Conservation (phyloP, 495 filamentous ascomycete species). For the Neurospora tetraspora region DNA sequence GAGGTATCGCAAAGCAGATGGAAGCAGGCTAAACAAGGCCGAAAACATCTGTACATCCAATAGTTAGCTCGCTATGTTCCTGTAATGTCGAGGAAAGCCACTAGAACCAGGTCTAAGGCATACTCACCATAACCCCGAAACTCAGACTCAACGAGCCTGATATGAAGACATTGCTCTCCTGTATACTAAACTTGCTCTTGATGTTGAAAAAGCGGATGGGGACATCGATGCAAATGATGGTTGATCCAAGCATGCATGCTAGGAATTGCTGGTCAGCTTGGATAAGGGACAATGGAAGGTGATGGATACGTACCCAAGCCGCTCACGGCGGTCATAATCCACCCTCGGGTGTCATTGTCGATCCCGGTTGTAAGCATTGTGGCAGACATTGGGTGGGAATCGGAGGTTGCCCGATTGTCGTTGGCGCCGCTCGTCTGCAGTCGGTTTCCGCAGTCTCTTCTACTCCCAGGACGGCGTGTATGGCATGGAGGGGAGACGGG, state of each 20-base stretch:
- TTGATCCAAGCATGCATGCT: constrained; percentile 76
- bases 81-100: not conserved
- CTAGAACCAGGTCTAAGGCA: not conserved
- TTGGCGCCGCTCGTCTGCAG: not conserved
- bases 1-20: constrained; percentile 69
- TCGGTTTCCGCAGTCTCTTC: not conserved
- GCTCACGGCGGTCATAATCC: constrained; percentile 83
- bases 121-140: constrained; percentile 90
- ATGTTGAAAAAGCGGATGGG: constrained; percentile 60
- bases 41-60: constrained; percentile 64
- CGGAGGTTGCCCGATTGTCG: not conserved
- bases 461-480: not conserved
- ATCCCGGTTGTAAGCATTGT: constrained; percentile 31
- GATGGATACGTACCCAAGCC: constrained; percentile 49
- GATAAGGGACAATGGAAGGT: not conserved
- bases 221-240: constrained; percentile 79
- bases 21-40: constrained; percentile 88
- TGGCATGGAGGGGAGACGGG: not conserved
- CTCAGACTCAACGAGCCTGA: constrained; percentile 83
- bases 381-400: not conserved
- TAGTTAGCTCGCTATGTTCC: constrained; percentile 11
- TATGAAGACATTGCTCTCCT: constrained; percentile 79
- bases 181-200: constrained; percentile 71
- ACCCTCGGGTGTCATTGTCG: constrained; percentile 82
- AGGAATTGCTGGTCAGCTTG: not conserved